Evolutionary conservation across 305 asterid genomes (phyloP), one percentile per base, ranked within the genome.

Genomic region (Solanum hybrid): DNA sequence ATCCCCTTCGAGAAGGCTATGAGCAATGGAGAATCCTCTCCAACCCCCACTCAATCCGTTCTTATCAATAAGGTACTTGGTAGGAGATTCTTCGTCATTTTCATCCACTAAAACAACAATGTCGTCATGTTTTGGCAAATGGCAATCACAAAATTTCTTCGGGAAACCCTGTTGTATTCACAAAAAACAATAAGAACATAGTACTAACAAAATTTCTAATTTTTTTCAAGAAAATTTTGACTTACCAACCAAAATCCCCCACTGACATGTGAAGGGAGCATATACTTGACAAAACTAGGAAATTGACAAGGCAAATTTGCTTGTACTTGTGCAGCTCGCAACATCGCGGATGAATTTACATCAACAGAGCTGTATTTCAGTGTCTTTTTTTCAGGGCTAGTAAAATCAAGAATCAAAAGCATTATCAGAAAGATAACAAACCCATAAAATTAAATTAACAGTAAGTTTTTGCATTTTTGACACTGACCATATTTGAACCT

Each of bases 201-300:
- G 80, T 9, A 75, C 37, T 6, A 75, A 75, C 12, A 14, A 75
- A 29, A 75, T 0, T 5, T 75, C n/a, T 84, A 31, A 31, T 0
- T 31, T 84, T 34, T 51, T 32, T 31, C 88, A 31, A 51, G 76
- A 51, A 51, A 17, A 29, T 10, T 70, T 76, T 39, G 12, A 92
- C 97, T 91, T 90, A 95, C 98, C 98, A 95, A 77, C 94, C 95
- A 95, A 91, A 93, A 95, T 86, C 96, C 95, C 61, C 95, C 93
- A 26, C 94, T 76, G 24, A 96, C 96, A 87, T 96, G 97, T 38
- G 97, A 95, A 89, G 68, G 93, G 87, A 93, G 97, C 95, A 96
- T 92, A 24, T 10, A 15, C 91, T 94, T 94, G 15, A 91, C 8
- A 85, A 94, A 94, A 90, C 93, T 92, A 27, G 97, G 97, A 80